Percentiles rank a stretch among this genome's conserved stretches.
phyloP scores from a whole-genome alignment of 352 stramenopile genomes.

The Pythium dissimile region DNA sequence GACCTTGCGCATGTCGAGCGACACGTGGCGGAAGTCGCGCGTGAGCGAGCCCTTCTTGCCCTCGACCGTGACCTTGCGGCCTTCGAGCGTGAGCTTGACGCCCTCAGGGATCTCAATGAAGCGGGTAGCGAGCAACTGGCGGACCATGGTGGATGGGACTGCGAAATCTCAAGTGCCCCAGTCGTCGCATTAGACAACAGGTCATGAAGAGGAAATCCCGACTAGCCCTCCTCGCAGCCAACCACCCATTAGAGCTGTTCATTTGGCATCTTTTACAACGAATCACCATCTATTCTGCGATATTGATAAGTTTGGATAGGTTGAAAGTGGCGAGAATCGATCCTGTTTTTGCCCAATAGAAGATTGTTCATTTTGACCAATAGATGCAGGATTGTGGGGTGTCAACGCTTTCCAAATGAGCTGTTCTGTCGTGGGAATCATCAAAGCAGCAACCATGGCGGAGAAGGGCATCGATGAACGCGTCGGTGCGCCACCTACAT shows the following conservation, averaged over 20 bases:
- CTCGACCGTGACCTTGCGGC: slow-evolving; percentile 94
- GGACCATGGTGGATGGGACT: slow-evolving; percentile 64
- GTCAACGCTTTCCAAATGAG: too few species aligned
- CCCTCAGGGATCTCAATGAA: slow-evolving; percentile 93
- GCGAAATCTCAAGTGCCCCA: slow-evolving; percentile 69
- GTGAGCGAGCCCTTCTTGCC: slow-evolving; percentile 94
- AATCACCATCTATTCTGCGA: slow-evolving; percentile 13
- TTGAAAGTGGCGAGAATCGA: too few species aligned
- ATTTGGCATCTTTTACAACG: slow-evolving; percentile 5
- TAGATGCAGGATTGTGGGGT: too few species aligned
- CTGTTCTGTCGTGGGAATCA: too few species aligned
- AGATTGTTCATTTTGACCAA: too few species aligned
- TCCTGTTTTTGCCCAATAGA: too few species aligned
- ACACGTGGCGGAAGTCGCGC: slow-evolving; percentile 97
- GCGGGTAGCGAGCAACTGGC: slow-evolving; percentile 91
- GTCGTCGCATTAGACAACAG: not conserved
- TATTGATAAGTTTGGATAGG: too few species aligned
- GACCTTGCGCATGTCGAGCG: slow-evolving; percentile 93
- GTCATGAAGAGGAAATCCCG: not conserved
- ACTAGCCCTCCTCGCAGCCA: not conserved
- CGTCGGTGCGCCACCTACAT: too few species aligned
- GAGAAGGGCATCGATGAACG: too few species aligned
- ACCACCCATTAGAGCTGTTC: slow-evolving; percentile 19
- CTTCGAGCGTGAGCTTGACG: slow-evolving; percentile 93
- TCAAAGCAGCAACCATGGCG: too few species aligned